A percentile compares a stretch with the other conserved stretches of the same genome.
Conservation (phyloP, 2,329 filamentous ascomycete genomes). For the Venturia pyrina region DNA sequence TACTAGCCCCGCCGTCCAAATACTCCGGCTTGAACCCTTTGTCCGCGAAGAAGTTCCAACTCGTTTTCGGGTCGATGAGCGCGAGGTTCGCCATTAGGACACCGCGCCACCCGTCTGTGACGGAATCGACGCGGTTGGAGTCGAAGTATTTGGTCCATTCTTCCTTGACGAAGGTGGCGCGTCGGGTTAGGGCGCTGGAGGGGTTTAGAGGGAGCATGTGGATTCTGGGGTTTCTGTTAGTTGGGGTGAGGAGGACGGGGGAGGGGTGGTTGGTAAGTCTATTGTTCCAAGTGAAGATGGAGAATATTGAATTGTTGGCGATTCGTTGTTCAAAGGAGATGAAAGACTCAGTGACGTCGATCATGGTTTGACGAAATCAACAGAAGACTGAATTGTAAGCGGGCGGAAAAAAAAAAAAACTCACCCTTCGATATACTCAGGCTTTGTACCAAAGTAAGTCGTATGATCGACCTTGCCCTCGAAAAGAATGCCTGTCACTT, state of each 20-base stretch:
- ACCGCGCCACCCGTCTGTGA: slow-evolving; percentile 73
- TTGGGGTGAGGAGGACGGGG: no score
- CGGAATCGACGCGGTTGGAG: slow-evolving; percentile 42
- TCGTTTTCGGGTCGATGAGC: slow-evolving; percentile 57
- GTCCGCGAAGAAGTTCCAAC: slow-evolving; percentile 67
- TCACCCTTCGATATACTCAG: slow-evolving; percentile 33
- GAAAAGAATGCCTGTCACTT: slow-evolving; percentile 62
- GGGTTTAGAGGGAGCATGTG: slow-evolving; percentile 75
- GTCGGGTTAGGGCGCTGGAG: slow-evolving; percentile 56
- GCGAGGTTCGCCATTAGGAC: slow-evolving; percentile 77
- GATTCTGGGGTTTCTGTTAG: slow-evolving; percentile 38
- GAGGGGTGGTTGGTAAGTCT: not conserved
- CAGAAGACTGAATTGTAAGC: no score
- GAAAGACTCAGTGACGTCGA: no score
- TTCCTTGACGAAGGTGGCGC: slow-evolving; percentile 53
- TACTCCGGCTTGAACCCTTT: slow-evolving; percentile 54
- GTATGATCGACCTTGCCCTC: slow-evolving; percentile 94
- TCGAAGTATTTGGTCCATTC: slow-evolving; percentile 74
- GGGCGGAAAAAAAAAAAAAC: not conserved
- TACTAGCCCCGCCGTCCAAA: slow-evolving; percentile 72
- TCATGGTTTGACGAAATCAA: no score
- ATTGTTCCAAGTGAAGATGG: no score
- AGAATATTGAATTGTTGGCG: no score
- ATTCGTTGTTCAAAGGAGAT: no score
- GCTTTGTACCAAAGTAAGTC: slow-evolving; percentile 30